phyloP scores from a whole-genome alignment of 2,329 filamentous ascomycete genomes.

The Nigrograna mackinnonii region DNA sequence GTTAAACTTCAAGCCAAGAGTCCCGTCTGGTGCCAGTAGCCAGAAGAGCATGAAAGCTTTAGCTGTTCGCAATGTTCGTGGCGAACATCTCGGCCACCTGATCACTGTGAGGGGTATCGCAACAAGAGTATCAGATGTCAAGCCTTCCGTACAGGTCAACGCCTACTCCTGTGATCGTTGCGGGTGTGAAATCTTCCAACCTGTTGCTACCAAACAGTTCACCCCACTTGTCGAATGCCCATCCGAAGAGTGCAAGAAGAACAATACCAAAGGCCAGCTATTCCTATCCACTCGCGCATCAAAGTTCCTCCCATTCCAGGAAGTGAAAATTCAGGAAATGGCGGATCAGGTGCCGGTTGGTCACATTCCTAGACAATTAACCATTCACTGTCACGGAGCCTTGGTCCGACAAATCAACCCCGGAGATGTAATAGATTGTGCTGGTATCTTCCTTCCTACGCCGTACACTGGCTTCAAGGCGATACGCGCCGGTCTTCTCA shows the following conservation, averaged over 20 bases:
- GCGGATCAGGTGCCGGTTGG: constrained; percentile 99
- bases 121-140: constrained; percentile 95
- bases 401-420: constrained; percentile 87
- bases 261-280: constrained; percentile 90
- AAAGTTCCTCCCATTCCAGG: constrained; percentile 96
- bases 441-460: constrained; percentile 93
- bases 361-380: constrained; percentile 91
- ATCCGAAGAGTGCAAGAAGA: constrained; percentile 85
- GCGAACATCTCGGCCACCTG: constrained; percentile 88
- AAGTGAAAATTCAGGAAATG: constrained; percentile 98
- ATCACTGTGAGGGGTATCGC: constrained; percentile 95
- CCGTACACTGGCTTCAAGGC: constrained; percentile 99
- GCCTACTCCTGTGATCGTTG: constrained; percentile 97
- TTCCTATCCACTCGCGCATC: constrained; percentile 94
- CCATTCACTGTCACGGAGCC: constrained; percentile 85
- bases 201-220: constrained; percentile 87
- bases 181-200: constrained; percentile 97
- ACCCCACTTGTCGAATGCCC: constrained; percentile 85
- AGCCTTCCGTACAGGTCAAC: constrained; percentile 95
- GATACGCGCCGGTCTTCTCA: constrained; percentile 92
- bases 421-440: constrained; percentile 91
- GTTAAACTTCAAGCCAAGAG: constrained; percentile 90
- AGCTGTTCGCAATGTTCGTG: constrained; percentile 90
- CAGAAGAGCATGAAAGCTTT: constrained; percentile 65
- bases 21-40: constrained; percentile 69